A percentile compares a stretch with the other conserved stretches of the same genome.
These are phyloP conservation scores for Lactarius tabidus DNA, from an alignment of 768 basidiomycete genomes.

Conservation along the genomic window DNA sequence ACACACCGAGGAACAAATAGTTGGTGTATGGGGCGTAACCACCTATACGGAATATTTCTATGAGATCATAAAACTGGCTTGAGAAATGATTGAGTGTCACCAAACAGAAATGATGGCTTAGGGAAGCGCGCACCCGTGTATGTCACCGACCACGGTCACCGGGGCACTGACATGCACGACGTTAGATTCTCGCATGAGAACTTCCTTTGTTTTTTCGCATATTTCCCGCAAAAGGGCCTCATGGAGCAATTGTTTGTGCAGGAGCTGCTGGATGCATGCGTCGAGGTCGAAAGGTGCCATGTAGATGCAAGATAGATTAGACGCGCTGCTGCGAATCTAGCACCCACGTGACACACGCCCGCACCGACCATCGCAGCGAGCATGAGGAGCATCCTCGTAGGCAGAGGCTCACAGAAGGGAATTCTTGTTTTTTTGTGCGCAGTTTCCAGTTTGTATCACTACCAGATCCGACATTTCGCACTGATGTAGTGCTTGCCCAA, in stretches of 20 bases:
- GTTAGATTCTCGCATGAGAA: constrained; percentile 97
- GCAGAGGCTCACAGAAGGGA: background rate
- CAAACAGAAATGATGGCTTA: constrained; percentile 24
- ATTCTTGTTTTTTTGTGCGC: background rate
- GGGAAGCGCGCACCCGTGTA: constrained; percentile 78
- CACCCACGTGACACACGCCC: background rate
- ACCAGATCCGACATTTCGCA: constrained; percentile 15
- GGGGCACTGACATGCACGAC: constrained; percentile 96
- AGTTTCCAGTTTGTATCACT: background rate
- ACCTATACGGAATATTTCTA: constrained; percentile 98
- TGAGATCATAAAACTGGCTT: constrained; percentile 99
- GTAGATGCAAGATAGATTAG: constrained; percentile 16
- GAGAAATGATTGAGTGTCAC: constrained; percentile 35
- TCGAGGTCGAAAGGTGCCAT: constrained; percentile 87
- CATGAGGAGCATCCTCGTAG: background rate
- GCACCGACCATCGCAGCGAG: background rate
- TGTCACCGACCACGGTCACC: constrained; percentile 98
- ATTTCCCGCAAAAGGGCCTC: constrained; percentile 95
- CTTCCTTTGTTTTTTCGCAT: constrained; percentile 99
- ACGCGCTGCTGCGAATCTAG: background rate
- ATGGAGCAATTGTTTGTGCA: constrained; percentile 89
- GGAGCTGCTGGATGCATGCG: constrained; percentile 88
- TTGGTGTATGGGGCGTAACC: constrained; percentile 96
- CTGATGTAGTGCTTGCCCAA: constrained; percentile 5
- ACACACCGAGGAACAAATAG: constrained; percentile 93